phyloP scores from a whole-genome alignment of 208 protist species.

The Dictyostelium gargantuum region DNA sequence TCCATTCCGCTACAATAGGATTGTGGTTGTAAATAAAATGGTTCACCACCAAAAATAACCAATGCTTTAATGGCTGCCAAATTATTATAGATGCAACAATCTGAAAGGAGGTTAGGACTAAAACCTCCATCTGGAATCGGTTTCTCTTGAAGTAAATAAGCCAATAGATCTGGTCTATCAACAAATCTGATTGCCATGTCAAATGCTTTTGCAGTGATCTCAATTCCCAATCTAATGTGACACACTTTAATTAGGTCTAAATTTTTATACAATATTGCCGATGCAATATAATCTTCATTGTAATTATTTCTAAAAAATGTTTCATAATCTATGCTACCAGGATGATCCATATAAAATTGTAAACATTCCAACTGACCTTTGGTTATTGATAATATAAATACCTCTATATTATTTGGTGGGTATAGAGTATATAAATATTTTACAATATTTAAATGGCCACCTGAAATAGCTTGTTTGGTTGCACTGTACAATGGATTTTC shows the following conservation, averaged over 20 bases:
- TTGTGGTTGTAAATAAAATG: neutral
- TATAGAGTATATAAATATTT: neutral
- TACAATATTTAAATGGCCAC: neutral
- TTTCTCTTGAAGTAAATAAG: neutral
- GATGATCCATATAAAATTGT: neutral
- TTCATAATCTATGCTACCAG: neutral
- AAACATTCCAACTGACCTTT: neutral
- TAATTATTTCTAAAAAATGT: neutral
- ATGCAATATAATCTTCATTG: neutral
- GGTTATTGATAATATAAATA: neutral
- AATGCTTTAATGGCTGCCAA: neutral
- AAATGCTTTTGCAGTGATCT: neutral
- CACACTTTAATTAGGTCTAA: neutral
- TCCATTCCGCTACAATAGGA: neutral
- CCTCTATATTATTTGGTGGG: neutral
- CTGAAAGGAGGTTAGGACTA: neutral
- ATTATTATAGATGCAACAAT: neutral
- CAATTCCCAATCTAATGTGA: neutral
- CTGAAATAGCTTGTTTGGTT: neutral
- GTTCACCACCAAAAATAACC: neutral
- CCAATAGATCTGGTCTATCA: neutral
- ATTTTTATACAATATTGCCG: neutral
- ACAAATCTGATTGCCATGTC: neutral
- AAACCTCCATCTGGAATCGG: neutral
- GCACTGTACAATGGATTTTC: neutral